Conservation (phyloP, 345 rosid species). For the Nephelium lappaceum region DNA sequence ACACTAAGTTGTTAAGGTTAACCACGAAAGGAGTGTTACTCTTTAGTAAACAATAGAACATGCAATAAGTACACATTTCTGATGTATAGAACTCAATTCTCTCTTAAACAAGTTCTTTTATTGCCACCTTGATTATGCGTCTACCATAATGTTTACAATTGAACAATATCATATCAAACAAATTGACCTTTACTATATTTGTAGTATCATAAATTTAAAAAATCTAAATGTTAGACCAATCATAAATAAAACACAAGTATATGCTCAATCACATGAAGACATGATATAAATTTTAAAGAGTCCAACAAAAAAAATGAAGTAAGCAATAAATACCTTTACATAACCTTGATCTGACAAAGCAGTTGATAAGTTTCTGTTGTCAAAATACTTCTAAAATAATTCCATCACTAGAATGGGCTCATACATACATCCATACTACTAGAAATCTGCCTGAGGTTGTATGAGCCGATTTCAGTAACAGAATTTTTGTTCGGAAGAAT, state of each 20-base stretch:
- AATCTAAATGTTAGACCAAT: background rate
- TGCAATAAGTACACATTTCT: too few relatives aligned
- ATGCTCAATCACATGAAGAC: background rate
- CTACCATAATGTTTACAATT: background rate
- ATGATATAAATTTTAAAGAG: background rate
- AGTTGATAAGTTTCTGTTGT: slow-evolving; percentile 32
- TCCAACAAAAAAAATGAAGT: background rate
- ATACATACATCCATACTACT: slow-evolving; percentile 15
- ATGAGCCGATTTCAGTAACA: too few relatives aligned
- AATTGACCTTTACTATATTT: background rate
- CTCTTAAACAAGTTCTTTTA: too few relatives aligned
- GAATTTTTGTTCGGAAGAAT: too few relatives aligned
- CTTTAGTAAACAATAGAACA: too few relatives aligned
- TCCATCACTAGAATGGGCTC: slow-evolving; percentile 63
- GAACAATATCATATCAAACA: background rate
- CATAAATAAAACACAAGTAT: background rate
- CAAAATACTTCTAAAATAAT: slow-evolving; percentile 42
- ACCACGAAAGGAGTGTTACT: too few relatives aligned
- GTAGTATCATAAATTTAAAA: background rate
- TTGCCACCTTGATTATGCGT: background rate
- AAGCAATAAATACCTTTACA: slow-evolving; percentile 38
- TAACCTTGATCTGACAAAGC: slow-evolving; percentile 60
- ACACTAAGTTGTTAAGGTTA: too few relatives aligned
- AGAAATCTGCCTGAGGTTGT: too few relatives aligned
- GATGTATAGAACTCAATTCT: too few relatives aligned